phyloP scores from a whole-genome alignment of 169 alveolate genomes.

The Theileria annulata region DNA sequence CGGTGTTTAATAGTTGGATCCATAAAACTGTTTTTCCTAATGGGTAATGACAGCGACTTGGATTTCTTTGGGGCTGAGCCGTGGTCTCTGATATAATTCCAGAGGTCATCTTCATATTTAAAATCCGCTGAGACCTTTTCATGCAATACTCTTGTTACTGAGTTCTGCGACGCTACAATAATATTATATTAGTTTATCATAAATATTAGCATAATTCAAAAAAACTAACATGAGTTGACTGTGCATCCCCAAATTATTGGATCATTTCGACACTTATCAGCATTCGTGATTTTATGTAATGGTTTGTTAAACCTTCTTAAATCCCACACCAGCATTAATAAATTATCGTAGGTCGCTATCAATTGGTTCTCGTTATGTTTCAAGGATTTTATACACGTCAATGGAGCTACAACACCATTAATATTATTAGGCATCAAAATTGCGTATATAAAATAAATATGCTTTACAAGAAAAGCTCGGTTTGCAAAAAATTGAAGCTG shows the following conservation, averaged over 20 bases:
- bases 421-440: neutral
- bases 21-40: neutral
- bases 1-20: neutral
- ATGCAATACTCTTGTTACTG: slow-evolving; percentile 1
- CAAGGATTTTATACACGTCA: slow-evolving; percentile 29
- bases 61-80: neutral
- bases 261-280: neutral
- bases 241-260: slow-evolving; percentile 43
- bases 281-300: slow-evolving; percentile 3
- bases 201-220: neutral
- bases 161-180: slow-evolving; percentile 3
- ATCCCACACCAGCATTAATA: slow-evolving; percentile 47
- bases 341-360: slow-evolving; percentile 37
- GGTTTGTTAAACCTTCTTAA: slow-evolving; percentile 51
- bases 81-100: slow-evolving; percentile 45
- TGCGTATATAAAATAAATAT: neutral
- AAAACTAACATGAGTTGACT: slow-evolving; percentile 20
- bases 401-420: slow-evolving; percentile 23
- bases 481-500: slow-evolving; percentile 23
- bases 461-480: neutral
- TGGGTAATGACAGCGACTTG: neutral
- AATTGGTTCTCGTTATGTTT: slow-evolving; percentile 23
- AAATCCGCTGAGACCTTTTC: slow-evolving; percentile 35
- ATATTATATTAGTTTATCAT: neutral
- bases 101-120: slow-evolving; percentile 43